phyloP scores from a whole-genome alignment of 2,329 filamentous ascomycete species.

The Podosphaera leucotricha region DNA sequence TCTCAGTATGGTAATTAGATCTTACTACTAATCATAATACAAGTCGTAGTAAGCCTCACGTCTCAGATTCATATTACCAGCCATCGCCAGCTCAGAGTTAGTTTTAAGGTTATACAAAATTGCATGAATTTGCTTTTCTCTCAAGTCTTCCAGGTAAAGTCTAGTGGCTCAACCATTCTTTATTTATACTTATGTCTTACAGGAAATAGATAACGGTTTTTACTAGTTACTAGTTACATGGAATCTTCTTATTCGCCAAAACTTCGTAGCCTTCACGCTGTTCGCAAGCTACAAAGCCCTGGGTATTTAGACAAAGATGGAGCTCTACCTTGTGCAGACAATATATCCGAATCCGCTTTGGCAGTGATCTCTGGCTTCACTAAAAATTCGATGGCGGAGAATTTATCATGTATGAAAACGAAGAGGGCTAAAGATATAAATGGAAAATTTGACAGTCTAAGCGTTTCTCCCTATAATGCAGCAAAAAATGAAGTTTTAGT shows the following conservation, averaged over 20 bases:
- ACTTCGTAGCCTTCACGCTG: constrained; percentile 18
- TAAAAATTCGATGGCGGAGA: no score
- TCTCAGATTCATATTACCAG: no score
- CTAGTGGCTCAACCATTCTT: neutral
- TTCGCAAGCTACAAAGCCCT: constrained; percentile 18
- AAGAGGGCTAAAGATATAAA: neutral
- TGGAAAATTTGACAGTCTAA: no score
- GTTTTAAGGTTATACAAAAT: constrained; percentile 9
- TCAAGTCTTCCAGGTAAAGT: constrained; percentile 15
- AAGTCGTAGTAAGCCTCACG: no score
- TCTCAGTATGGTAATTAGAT: no score
- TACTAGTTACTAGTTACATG: constrained; percentile 27
- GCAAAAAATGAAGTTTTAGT: constrained; percentile 18
- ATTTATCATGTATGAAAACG: neutral
- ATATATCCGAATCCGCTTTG: no score
- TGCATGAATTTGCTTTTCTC: constrained; percentile 15
- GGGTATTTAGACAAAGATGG: constrained; percentile 15
- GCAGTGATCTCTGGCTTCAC: no score
- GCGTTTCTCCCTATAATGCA: no score
- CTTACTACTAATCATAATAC: no score
- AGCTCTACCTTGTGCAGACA: constrained; percentile 14
- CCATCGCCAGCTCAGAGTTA: no score
- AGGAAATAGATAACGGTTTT: no score
- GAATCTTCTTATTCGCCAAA: constrained; percentile 26
- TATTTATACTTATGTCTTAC: no score